phyloP scores from a whole-genome alignment of 805 yeast genomes.

The Candida insectorum region DNA sequence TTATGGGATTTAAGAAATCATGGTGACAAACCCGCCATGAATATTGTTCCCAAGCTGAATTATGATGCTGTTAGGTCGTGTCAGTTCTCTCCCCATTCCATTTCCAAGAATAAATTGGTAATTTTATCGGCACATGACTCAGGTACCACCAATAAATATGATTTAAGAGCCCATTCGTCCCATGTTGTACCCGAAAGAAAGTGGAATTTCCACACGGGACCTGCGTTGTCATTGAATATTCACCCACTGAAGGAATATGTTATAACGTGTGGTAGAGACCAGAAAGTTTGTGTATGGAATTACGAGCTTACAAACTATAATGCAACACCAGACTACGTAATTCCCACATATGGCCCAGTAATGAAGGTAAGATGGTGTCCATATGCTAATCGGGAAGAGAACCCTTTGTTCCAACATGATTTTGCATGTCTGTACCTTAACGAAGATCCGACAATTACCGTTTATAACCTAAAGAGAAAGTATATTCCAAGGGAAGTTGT shows the following conservation, averaged over 20 bases:
- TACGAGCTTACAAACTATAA: slow-evolving; percentile 24
- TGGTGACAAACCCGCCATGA: slow-evolving; percentile 43
- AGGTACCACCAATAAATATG: slow-evolving; percentile 86
- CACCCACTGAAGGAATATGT: slow-evolving; percentile 81
- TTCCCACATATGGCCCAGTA: slow-evolving; percentile 75
- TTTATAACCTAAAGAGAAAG: slow-evolving; percentile 69
- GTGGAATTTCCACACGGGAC: slow-evolving; percentile 87
- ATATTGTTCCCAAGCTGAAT: slow-evolving; percentile 49
- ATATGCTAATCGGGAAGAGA: slow-evolving; percentile 15
- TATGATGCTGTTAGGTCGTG: slow-evolving; percentile 68
- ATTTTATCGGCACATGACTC: slow-evolving; percentile 84
- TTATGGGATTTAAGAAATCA: slow-evolving; percentile 67
- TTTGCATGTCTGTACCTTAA: slow-evolving; percentile 72
- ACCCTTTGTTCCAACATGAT: slow-evolving; percentile 51
- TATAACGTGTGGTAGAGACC: slow-evolving; percentile 91
- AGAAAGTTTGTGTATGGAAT: slow-evolving; percentile 74
- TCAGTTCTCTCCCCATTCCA: slow-evolving; percentile 50
- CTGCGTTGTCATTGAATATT: slow-evolving; percentile 85
- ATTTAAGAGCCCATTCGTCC: slow-evolving; percentile 46
- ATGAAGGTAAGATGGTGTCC: slow-evolving; percentile 67
- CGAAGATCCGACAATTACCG: slow-evolving; percentile 66
- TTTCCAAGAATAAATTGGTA: slow-evolving; percentile 37
- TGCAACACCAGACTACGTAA: slow-evolving; percentile 60
- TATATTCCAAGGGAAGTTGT: slow-evolving; percentile 70
- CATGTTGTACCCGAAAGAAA: slow-evolving; percentile 59